These are phyloP conservation scores for Polytrichum commune DNA, from an alignment of 225 moss, liverwort and hornwort genomes.

Conservation along the genomic window DNA sequence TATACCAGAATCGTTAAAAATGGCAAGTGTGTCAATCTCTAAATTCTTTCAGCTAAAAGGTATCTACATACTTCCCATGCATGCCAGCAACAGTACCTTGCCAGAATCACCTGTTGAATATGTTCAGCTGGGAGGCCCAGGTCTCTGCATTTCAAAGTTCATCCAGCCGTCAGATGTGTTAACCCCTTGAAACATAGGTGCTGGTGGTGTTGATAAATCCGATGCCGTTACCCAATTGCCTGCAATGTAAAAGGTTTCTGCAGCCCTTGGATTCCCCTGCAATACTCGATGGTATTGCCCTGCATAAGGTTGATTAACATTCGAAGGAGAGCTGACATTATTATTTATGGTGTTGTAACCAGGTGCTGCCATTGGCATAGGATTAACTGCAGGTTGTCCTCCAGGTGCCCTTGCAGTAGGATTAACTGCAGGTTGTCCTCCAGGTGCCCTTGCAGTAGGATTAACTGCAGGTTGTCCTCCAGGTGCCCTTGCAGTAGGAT, in stretches of 20 bases:
- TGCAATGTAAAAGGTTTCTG: constrained; percentile 32
- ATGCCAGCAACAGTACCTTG: too few species aligned
- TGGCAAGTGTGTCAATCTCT: too few species aligned
- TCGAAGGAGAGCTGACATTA: neutral
- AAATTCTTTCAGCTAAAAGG: too few species aligned
- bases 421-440: constrained; percentile 2
- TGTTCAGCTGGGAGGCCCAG: too few species aligned
- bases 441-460: neutral
- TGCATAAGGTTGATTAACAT: neutral
- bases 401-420: neutral
- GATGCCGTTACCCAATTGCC: constrained; percentile 38
- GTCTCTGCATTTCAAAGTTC: constrained; percentile 10
- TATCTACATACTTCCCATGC: too few species aligned
- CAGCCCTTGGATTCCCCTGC: constrained; percentile 13
- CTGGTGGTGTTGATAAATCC: constrained; percentile 22
- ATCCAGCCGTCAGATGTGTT: constrained; percentile 29
- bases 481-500: neutral
- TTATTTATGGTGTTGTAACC: neutral
- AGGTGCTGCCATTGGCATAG: neutral
- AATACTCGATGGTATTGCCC: constrained; percentile 9
- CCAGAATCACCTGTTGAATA: too few species aligned
- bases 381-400: constrained; percentile 3
- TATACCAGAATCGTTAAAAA: too few species aligned
- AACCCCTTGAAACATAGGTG: constrained; percentile 2
- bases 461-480: constrained; percentile 1